Evolutionary conservation across 1,284 basidiomycete species (phyloP).

Genomic region (Melanopsichium pennsylvanicum): DNA sequence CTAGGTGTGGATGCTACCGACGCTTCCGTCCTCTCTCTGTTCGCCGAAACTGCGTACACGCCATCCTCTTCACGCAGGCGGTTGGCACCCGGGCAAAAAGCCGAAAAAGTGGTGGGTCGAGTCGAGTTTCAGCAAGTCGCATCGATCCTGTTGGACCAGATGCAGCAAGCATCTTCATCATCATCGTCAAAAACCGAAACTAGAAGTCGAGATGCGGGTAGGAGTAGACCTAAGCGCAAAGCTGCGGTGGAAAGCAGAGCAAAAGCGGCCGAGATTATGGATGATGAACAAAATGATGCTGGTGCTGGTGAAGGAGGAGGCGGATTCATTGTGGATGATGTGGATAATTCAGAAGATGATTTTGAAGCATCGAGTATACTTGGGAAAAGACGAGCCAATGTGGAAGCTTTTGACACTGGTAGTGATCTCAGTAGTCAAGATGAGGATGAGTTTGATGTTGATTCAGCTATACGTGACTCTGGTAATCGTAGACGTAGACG

Average conservation of each 20-base stretch:
- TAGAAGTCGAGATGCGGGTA: slow-evolving; percentile 4
- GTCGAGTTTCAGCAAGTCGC: slow-evolving; percentile 48
- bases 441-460: slow-evolving; percentile 1
- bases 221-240: slow-evolving; percentile 16
- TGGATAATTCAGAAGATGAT: slow-evolving; percentile 33
- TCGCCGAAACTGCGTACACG: slow-evolving; percentile 35
- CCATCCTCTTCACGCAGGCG: slow-evolving; percentile 21
- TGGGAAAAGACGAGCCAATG: background rate
- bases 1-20: slow-evolving; percentile 41
- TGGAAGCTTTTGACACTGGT: slow-evolving; percentile 15
- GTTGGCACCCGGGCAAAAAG: slow-evolving; percentile 5
- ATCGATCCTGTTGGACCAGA: slow-evolving; percentile 27
- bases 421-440: slow-evolving; percentile 15
- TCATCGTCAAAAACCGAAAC: too few relatives aligned
- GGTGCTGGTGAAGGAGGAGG: slow-evolving; percentile 11
- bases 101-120: slow-evolving; percentile 46
- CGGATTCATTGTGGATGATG: slow-evolving; percentile 31
- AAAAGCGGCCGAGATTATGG: slow-evolving; percentile 20
- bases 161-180: too few relatives aligned
- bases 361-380: slow-evolving; percentile 14
- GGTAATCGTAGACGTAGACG: slow-evolving; percentile 2
- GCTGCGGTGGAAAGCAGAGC: slow-evolving; percentile 28
- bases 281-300: slow-evolving; percentile 5
- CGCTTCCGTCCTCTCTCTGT: slow-evolving; percentile 35
- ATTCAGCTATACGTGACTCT: background rate